A percentile compares a stretch with the other conserved stretches of the same genome.
These are phyloP conservation scores for Naganishia sp. DNA, from an alignment of 1,284 basidiomycete genomes.

Conservation along the genomic window DNA sequence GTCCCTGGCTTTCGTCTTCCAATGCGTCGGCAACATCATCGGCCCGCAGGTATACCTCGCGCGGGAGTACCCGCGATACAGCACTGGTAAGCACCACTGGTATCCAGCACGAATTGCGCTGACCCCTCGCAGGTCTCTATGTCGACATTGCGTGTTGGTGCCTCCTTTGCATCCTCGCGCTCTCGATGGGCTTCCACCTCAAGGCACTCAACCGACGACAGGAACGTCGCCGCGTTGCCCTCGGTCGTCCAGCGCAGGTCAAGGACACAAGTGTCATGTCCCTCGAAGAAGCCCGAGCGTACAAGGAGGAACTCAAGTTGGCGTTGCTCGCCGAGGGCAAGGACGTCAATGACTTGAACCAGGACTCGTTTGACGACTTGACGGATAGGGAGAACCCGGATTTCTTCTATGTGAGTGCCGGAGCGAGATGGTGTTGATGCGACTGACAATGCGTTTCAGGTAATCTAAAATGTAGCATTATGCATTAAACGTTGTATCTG, in stretches of 20 bases:
- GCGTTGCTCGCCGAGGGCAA: constrained; percentile 37
- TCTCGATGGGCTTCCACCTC: constrained; percentile 49
- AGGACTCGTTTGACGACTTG: constrained; percentile 41
- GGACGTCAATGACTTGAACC: constrained; percentile 36
- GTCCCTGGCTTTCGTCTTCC: constrained; percentile 41
- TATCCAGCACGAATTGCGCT: neutral
- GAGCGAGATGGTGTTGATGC: too few relatives aligned
- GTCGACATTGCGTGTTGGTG: constrained; percentile 47
- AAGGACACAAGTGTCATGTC: constrained; percentile 50
- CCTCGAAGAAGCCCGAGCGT: constrained; percentile 38
- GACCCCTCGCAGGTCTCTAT: constrained; percentile 36
- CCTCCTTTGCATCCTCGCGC: constrained; percentile 41
- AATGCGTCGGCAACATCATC: constrained; percentile 45
- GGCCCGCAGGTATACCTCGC: constrained; percentile 48
- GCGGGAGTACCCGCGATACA: constrained; percentile 43
- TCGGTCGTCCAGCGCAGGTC: constrained; percentile 45
- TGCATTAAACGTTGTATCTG: too few relatives aligned
- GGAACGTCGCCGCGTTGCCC: constrained; percentile 44
- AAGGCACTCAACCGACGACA: constrained; percentile 44
- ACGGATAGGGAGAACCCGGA: constrained; percentile 39
- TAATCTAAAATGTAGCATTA: too few relatives aligned
- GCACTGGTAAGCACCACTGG: constrained; percentile 32
- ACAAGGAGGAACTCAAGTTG: constrained; percentile 38
- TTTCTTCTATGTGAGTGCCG: constrained; percentile 12
- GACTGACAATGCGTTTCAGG: too few relatives aligned